Evolutionary conservation across 225 moss, liverwort and hornwort species (phyloP).

Genomic region (Pseudisothecium myosuroides): DNA sequence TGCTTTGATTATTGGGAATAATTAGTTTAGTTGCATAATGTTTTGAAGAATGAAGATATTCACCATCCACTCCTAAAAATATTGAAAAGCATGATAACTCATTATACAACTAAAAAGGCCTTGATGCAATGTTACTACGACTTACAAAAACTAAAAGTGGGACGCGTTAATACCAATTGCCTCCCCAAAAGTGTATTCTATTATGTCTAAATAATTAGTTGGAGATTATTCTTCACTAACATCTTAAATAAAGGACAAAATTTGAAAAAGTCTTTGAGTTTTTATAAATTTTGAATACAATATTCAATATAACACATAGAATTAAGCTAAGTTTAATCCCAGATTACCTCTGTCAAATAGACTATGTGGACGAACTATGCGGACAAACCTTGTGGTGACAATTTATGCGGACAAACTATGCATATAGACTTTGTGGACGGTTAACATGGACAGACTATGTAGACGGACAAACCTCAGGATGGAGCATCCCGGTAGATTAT

Average conservation of each 20-base stretch:
- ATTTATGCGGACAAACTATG: no score
- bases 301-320: neutral
- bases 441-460: no score
- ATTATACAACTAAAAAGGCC: neutral
- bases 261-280: neutral
- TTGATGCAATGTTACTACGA: neutral
- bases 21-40: neutral
- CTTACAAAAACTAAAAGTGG: neutral
- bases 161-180: neutral
- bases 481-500: no score
- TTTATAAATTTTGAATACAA: neutral
- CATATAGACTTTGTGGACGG: no score
- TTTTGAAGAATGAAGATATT: neutral
- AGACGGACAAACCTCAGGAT: no score
- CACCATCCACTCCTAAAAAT: neutral
- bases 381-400: no score
- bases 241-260: neutral
- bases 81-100: neutral
- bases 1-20: neutral
- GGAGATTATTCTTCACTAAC: neutral
- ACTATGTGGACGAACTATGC: no score
- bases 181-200: no score
- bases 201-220: neutral
- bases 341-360: no score
- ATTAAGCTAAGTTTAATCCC: neutral